Evolutionary conservation across 176 grass and related monocot genomes (phyloP).

Genomic region (Oryza nivara): DNA sequence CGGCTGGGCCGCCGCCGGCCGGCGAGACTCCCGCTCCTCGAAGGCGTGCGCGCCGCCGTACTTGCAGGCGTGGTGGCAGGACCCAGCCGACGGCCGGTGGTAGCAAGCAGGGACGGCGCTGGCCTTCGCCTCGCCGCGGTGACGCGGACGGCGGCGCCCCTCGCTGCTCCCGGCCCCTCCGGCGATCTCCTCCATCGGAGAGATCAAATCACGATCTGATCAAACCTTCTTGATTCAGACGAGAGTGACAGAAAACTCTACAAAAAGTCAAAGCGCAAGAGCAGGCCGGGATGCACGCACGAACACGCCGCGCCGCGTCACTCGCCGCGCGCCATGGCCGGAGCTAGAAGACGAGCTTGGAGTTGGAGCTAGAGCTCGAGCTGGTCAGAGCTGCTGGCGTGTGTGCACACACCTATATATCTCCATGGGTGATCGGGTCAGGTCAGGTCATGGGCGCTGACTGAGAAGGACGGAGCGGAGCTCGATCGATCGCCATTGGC

Average conservation of each 20-base stretch:
- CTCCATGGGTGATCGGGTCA: background rate
- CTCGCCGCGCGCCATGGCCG: background rate
- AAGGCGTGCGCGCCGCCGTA: constrained; percentile 52
- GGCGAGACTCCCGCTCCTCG: constrained; percentile 27
- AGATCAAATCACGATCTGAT: background rate
- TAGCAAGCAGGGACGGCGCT: constrained; percentile 39
- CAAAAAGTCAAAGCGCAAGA: background rate
- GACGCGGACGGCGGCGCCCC: background rate
- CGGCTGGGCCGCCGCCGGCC: background rate
- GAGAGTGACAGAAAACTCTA: background rate
- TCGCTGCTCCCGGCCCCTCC: background rate
- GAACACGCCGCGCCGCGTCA: constrained; percentile 39
- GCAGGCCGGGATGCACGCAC: background rate
- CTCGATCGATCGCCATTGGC: background rate
- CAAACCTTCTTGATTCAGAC: too few relatives aligned
- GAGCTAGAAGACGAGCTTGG: background rate
- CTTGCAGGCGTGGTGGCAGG: constrained; percentile 75
- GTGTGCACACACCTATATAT: background rate
- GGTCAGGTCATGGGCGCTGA: background rate
- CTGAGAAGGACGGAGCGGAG: background rate
- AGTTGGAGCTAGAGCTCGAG: background rate
- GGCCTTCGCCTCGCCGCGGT: constrained; percentile 21
- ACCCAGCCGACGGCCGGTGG: constrained; percentile 59
- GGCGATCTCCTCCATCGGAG: background rate
- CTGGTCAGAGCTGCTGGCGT: background rate